phyloP scores from a whole-genome alignment of 352 stramenopile species.

The Phytophthora pseudosyringae region DNA sequence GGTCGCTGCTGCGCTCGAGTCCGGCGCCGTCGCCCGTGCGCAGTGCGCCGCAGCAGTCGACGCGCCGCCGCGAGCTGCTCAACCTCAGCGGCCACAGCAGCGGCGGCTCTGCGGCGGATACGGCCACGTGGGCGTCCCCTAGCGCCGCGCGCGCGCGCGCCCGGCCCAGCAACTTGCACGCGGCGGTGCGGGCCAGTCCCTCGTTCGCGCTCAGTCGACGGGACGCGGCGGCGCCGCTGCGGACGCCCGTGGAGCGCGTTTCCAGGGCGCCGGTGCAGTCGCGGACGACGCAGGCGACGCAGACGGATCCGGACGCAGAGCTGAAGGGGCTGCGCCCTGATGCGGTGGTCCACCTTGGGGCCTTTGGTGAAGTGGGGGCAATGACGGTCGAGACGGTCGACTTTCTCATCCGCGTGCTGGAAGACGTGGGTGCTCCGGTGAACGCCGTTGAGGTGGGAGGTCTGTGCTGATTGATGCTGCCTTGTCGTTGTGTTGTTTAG shows the following conservation, averaged over 20 bases:
- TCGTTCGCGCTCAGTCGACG: slow-evolving; percentile 41
- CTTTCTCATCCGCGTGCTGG: slow-evolving; percentile 69
- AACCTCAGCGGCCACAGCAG: too few species aligned
- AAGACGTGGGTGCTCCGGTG: slow-evolving; percentile 46
- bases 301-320: slow-evolving; percentile 25
- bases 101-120: not conserved
- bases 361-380: slow-evolving; percentile 48
- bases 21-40: slow-evolving; percentile 15
- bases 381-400: slow-evolving; percentile 76
- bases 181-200: slow-evolving; percentile 38
- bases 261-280: slow-evolving; percentile 13
- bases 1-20: slow-evolving; percentile 34
- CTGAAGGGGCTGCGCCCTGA: not conserved
- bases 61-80: too few species aligned
- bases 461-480: slow-evolving; percentile 4
- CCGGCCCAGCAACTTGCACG: slow-evolving; percentile 55
- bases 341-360: slow-evolving; percentile 34
- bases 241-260: slow-evolving; percentile 10
- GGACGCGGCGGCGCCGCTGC: slow-evolving; percentile 16
- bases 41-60: slow-evolving; percentile 6
- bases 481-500: too few species aligned
- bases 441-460: not conserved
- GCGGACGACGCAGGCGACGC: slow-evolving; percentile 33
- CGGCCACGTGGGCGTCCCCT: slow-evolving; percentile 44
- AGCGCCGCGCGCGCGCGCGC: slow-evolving; percentile 45